Base-by-base conservation (phyloP, 2,329 filamentous ascomycete species). In the Colletotrichum costaricense region DNA sequence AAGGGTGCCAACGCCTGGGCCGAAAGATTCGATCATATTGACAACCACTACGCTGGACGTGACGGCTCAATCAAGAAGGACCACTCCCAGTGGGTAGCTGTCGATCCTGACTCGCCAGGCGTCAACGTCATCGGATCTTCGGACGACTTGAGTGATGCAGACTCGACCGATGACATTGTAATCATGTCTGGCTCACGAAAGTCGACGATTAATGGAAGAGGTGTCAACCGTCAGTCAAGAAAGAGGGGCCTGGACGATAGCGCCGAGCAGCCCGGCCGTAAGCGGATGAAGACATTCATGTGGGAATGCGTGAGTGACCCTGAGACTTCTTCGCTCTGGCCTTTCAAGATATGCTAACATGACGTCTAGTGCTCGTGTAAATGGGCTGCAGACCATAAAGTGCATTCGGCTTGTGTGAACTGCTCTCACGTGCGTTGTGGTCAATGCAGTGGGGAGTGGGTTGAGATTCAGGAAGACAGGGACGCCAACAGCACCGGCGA, bases 1-100 rank as follows among this genome's bases (percentile, higher is more conserved):
- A 82, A 83, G 42, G 86, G 88, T 4, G 80, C 86, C 2, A 88
- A 88, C 28, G 90, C 90, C 0, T 90, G 89, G 88, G 88, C 89
- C 8, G 83, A 84, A 76, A 82, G 88, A 12, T 89, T 85, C 76
- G 84, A 95, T 76, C 95, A 98, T 78, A 95, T 97, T 75, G 94
- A 95, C 72, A 81, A 89, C 19, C 93, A 95, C 78, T 91, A 93
- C 74, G 88, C 88, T 67, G 90, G 90, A 33, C 87, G 89, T 3
- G 80, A 82, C 7, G 76, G 77, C 0, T 59, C 79, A 5, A 3
- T 46, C 1, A 83, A 83, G 74, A 85, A 78, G 76, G 78, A 81
- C 7, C 92, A 93, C 24, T 80, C 80, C 19, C 85, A 92, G 11
- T 94, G 93, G 93, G 80, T 81, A 71, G 78, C 82, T 24, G 75